Conservation (phyloP, 176 grass and related monocot species). For the Oryza meyeriana region DNA sequence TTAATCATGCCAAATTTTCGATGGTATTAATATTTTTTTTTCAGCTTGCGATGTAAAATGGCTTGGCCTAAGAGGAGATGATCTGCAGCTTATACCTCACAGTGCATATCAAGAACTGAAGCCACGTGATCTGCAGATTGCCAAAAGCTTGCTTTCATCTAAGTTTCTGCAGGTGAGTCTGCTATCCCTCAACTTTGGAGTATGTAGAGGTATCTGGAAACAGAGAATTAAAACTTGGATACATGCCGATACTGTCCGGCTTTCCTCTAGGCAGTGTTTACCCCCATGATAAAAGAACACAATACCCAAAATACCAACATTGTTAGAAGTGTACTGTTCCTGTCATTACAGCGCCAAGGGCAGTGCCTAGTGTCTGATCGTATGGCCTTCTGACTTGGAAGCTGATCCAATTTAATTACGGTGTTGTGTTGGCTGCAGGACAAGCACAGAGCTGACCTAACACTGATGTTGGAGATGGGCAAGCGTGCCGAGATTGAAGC, state of each 20-base stretch:
- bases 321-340: neutral
- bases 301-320: neutral
- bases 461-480: conserved; percentile 64
- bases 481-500: conserved; percentile 83
- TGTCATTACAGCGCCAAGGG: neutral
- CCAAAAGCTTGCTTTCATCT: conserved; percentile 80
- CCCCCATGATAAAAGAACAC: neutral
- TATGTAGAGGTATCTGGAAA: neutral
- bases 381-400: neutral
- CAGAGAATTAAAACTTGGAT: neutral
- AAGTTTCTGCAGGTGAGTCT: conserved; percentile 65
- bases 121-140: conserved; percentile 67
- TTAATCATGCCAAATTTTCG: neutral
- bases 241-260: neutral
- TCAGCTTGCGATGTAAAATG: conserved; percentile 98
- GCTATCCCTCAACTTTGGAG: conserved; percentile 5
- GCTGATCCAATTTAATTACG: neutral
- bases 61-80: conserved; percentile 75
- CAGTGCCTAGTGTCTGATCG: neutral
- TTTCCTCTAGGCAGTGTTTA: neutral
- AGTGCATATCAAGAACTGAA: conserved; percentile 60
- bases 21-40: conserved; percentile 16
- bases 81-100: conserved; percentile 77
- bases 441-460: conserved; percentile 55
- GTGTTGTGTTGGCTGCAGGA: conserved; percentile 46